phyloP scores from a whole-genome alignment of 2,329 filamentous ascomycete genomes.

The Didymella pomorum region DNA sequence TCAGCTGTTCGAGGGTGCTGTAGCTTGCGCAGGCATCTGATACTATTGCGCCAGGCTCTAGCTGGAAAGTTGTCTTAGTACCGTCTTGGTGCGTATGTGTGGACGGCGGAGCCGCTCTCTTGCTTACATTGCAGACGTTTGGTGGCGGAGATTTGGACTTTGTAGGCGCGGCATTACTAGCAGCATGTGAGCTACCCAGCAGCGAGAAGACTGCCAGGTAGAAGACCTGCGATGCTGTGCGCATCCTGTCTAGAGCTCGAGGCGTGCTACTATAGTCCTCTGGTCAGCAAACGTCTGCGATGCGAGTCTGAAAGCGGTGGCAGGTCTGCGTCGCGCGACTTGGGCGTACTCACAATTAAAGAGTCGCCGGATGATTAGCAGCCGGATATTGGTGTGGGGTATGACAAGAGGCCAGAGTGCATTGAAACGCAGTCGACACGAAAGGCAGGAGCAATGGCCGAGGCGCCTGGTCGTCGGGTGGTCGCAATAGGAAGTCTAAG shows the following conservation, averaged over 20 bases:
- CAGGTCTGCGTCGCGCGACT: slow-evolving; percentile 11
- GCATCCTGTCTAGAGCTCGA: slow-evolving; percentile 53
- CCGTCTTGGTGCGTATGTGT: slow-evolving; percentile 35
- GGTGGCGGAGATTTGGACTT: slow-evolving; percentile 51
- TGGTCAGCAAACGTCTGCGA: slow-evolving; percentile 49
- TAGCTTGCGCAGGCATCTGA: slow-evolving; percentile 96
- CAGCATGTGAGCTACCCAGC: slow-evolving; percentile 59
- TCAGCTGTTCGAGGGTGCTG: slow-evolving; percentile 84
- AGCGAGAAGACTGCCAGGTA: slow-evolving; percentile 70
- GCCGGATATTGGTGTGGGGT: slow-evolving; percentile 35
- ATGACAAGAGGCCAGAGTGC: slow-evolving; percentile 51
- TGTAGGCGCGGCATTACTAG: slow-evolving; percentile 45
- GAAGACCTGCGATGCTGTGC: slow-evolving; percentile 63
- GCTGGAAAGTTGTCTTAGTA: slow-evolving; percentile 63
- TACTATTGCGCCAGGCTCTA: slow-evolving; percentile 87
- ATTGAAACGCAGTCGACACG: slow-evolving; percentile 36
- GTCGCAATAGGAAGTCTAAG: slow-evolving; percentile 33
- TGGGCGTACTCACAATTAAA: slow-evolving; percentile 20
- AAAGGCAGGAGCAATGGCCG: slow-evolving; percentile 32
- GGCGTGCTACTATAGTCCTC: slow-evolving; percentile 30
- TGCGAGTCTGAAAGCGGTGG: slow-evolving; percentile 20
- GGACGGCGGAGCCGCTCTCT: slow-evolving; percentile 31
- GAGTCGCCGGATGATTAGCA: slow-evolving; percentile 20
- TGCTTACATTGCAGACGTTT: slow-evolving; percentile 65
- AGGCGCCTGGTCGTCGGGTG: slow-evolving; percentile 27